Percentiles rank a stretch among this genome's conserved stretches.
phyloP scores from a whole-genome alignment of 352 stramenopile species.

The Lagenidium giganteum region DNA sequence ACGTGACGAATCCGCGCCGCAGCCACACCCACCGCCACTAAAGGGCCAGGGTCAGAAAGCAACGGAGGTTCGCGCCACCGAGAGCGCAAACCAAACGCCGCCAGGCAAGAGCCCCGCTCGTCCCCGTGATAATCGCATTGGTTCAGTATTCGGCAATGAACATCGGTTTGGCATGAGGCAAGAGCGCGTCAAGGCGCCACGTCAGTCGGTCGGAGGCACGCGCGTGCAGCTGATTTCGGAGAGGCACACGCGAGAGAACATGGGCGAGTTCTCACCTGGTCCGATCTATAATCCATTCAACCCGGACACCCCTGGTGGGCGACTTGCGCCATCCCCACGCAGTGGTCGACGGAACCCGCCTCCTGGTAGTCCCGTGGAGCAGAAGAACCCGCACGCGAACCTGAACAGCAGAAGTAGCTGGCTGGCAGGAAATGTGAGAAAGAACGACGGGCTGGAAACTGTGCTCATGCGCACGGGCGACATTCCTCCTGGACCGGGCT shows the following conservation, averaged over 20 bases:
- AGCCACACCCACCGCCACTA: slow-evolving; percentile 4
- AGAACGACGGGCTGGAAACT: slow-evolving; percentile 63
- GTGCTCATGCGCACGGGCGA: slow-evolving; percentile 71
- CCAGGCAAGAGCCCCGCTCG: no score
- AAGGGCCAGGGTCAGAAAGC: neutral
- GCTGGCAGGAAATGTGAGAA: slow-evolving; percentile 75
- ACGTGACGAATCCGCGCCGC: no score
- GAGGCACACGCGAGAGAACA: slow-evolving; percentile 77
- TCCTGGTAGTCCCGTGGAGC: slow-evolving; percentile 33
- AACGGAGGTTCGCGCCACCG: slow-evolving; percentile 3
- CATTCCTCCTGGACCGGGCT: slow-evolving; percentile 56
- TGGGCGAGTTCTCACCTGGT: slow-evolving; percentile 81
- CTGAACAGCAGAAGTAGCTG: slow-evolving; percentile 74
- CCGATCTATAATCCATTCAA: slow-evolving; percentile 78
- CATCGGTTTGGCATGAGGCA: slow-evolving; percentile 66
- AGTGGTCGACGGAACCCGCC: slow-evolving; percentile 24
- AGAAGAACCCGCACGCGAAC: slow-evolving; percentile 69
- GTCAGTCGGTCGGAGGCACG: slow-evolving; percentile 25
- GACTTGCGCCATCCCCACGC: slow-evolving; percentile 51
- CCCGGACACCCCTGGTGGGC: slow-evolving; percentile 55
- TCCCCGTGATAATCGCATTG: slow-evolving; percentile 6
- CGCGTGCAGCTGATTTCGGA: slow-evolving; percentile 75
- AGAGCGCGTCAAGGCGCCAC: slow-evolving; percentile 28
- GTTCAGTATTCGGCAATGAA: slow-evolving; percentile 68
- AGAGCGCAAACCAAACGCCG: slow-evolving; percentile 9